A percentile compares a stretch with the other conserved stretches of the same genome.
Evolutionary conservation across 1,139 yeast species (phyloP).

Genomic region (Saccharomycopsis hybrid): DNA sequence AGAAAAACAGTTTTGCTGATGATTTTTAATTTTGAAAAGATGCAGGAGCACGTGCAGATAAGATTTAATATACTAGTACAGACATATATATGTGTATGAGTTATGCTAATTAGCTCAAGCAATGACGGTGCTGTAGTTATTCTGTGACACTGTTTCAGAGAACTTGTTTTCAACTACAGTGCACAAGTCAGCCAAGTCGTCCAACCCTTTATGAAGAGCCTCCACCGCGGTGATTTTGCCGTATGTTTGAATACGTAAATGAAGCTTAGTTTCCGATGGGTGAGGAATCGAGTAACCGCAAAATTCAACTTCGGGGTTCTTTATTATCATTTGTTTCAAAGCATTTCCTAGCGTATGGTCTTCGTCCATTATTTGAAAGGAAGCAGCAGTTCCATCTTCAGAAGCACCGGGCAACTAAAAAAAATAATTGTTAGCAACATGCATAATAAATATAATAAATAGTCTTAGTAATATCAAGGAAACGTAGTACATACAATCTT

Average conservation of each 20-base stretch:
- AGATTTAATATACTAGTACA: too few relatives aligned
- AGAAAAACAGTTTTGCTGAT: too few relatives aligned
- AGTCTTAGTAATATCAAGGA: too few relatives aligned
- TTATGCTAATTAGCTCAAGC: too few relatives aligned
- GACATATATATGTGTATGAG: too few relatives aligned
- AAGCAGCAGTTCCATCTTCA: slow-evolving; percentile 91
- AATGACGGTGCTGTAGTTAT: slow-evolving; percentile 5
- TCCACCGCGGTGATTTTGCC: slow-evolving; percentile 84
- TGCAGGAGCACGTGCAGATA: too few relatives aligned
- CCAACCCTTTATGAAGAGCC: slow-evolving; percentile 87
- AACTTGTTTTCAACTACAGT: slow-evolving; percentile 75
- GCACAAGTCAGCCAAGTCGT: slow-evolving; percentile 78
- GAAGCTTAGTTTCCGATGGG: slow-evolving; percentile 88
- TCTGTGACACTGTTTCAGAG: slow-evolving; percentile 34
- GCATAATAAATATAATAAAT: too few relatives aligned
- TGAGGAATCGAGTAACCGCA: slow-evolving; percentile 99
- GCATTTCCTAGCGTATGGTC: slow-evolving; percentile 96
- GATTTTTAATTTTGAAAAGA: too few relatives aligned
- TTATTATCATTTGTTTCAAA: slow-evolving; percentile 88
- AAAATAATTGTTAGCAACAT: too few relatives aligned
- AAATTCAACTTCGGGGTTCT: slow-evolving; percentile 95
- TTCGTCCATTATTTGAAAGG: slow-evolving; percentile 87
- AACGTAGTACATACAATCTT: slow-evolving; percentile 26
- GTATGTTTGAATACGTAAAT: slow-evolving; percentile 90
- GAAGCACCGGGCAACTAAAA: slow-evolving; percentile 76